Percentiles rank a stretch among this genome's conserved stretches.
Conservation (phyloP, 2,329 filamentous ascomycete genomes). For the Akanthomyces uredinophilus region DNA sequence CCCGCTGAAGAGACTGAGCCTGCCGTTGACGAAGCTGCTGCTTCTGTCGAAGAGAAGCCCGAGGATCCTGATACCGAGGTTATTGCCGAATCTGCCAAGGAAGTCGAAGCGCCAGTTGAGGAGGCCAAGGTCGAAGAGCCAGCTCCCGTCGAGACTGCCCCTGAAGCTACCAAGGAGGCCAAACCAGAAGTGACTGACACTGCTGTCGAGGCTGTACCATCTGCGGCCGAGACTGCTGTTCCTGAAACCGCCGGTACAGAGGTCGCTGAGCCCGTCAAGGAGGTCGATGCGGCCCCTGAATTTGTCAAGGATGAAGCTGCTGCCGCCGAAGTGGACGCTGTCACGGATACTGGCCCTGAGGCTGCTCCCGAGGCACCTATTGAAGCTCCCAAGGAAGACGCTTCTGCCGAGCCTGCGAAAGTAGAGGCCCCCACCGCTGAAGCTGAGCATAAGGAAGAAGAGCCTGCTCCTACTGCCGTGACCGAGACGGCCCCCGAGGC, state of each 20-base stretch:
- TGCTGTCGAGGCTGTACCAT: slow-evolving; percentile 12
- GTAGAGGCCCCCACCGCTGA: not conserved
- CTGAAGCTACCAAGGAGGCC: slow-evolving; percentile 14
- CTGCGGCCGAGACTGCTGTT: not conserved
- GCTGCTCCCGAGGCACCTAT: not conserved
- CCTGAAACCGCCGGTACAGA: not conserved
- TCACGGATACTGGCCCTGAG: not conserved
- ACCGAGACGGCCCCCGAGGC: not conserved
- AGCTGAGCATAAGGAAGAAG: too few species aligned
- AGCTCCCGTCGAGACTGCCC: slow-evolving; percentile 15
- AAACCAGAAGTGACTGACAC: slow-evolving; percentile 3
- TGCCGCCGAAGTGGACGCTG: not conserved
- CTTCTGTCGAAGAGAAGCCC: slow-evolving; percentile 9
- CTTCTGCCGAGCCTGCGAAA: not conserved
- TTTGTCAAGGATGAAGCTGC: not conserved
- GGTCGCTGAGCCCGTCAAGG: not conserved
- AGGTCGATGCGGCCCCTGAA: not conserved
- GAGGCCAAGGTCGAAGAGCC: not conserved
- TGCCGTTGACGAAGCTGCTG: not conserved
- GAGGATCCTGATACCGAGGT: not conserved
- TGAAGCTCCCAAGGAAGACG: not conserved
- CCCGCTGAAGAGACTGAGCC: not conserved
- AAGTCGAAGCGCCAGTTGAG: not conserved
- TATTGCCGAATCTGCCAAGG: not conserved
- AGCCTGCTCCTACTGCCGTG: too few species aligned